phyloP scores from a whole-genome alignment of 2,329 filamentous ascomycete genomes.

The Claviceps digitariae region DNA sequence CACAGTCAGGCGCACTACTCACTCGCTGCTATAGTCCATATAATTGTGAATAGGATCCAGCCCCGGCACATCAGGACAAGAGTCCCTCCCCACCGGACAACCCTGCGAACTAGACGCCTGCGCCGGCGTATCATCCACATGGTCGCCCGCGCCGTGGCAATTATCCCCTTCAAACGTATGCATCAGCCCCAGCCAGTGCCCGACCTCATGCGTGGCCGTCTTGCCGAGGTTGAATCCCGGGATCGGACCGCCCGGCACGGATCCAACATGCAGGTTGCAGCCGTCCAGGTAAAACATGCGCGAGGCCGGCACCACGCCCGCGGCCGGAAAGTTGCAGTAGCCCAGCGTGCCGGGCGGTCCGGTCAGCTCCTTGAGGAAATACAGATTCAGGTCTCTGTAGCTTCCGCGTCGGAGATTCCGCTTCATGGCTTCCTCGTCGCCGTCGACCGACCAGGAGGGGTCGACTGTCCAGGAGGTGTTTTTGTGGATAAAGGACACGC shows the following conservation, averaged over 20 bases:
- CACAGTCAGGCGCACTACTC: slow-evolving; percentile 10
- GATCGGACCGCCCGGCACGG: neutral
- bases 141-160: slow-evolving; percentile 17
- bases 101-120: slow-evolving; percentile 13
- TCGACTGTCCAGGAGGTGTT: slow-evolving; percentile 30
- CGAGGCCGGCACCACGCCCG: neutral
- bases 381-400: slow-evolving; percentile 29
- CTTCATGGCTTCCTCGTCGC: slow-evolving; percentile 27
- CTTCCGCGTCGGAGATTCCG: slow-evolving; percentile 25
- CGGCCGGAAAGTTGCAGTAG: slow-evolving; percentile 1
- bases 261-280: neutral
- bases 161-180: neutral
- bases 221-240: neutral
- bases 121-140: slow-evolving; percentile 27
- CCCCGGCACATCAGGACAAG: slow-evolving; percentile 13
- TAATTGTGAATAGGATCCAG: slow-evolving; percentile 25
- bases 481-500: slow-evolving; percentile 29
- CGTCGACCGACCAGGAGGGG: slow-evolving; percentile 27
- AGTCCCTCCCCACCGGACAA: neutral
- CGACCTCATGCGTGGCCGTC: neutral
- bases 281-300: neutral
- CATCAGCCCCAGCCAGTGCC: neutral
- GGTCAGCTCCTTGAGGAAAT: slow-evolving; percentile 22
- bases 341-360: neutral
- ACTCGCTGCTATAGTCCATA: slow-evolving; percentile 31